These are phyloP conservation scores for Dalbergia cochinchinensis DNA, from an alignment of 306 rosid genomes.

Conservation along the genomic window DNA sequence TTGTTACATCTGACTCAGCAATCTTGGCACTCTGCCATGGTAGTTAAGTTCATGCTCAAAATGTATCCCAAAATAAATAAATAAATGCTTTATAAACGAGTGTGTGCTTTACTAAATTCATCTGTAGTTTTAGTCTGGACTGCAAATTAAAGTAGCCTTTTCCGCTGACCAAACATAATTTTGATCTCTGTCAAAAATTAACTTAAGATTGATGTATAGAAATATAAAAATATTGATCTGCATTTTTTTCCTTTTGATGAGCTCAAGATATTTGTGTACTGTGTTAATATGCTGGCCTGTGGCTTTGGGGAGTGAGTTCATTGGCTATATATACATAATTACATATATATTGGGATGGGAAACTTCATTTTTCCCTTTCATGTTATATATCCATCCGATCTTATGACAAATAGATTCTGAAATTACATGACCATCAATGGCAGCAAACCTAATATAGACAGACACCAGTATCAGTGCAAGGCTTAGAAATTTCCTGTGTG, in stretches of 20 bases:
- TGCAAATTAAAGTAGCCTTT: not conserved
- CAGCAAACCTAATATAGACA: not conserved
- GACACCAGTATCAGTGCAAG: not conserved
- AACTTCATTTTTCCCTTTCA: not conserved
- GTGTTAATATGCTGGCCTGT: conserved; percentile 5
- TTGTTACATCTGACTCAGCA: not conserved
- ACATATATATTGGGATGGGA: not conserved
- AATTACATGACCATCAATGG: conserved; percentile 23
- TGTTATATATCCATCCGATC: not conserved
- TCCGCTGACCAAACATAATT: not conserved
- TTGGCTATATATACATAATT: too few relatives aligned
- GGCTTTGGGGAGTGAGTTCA: not conserved
- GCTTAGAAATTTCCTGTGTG: conserved; percentile 49
- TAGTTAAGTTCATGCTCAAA: not conserved
- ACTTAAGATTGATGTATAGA: not conserved
- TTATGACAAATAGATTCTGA: not conserved
- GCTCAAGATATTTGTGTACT: conserved; percentile 18
- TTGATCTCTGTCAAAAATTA: not conserved
- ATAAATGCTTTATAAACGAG: not conserved
- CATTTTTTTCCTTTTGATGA: not conserved
- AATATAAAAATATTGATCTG: conserved; percentile 5
- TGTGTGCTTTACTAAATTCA: too few relatives aligned
- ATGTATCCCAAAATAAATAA: too few relatives aligned
- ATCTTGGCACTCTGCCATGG: not conserved
- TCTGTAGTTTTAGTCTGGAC: not conserved